Conservation (phyloP, 192 early-diverging fungal species). For the Glomus cerebriforme region DNA sequence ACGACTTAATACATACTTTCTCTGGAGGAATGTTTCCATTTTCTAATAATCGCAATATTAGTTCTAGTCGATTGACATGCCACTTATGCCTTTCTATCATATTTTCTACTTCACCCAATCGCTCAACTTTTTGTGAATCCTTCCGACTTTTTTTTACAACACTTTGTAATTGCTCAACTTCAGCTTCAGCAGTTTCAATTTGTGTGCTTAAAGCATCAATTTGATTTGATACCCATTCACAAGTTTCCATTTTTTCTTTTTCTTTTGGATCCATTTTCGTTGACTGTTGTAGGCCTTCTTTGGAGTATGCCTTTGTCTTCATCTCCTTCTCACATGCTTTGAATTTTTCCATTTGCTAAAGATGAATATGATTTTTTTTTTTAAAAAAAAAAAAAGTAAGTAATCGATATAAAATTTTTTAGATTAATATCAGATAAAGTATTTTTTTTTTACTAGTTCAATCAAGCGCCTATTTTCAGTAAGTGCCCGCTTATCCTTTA, state of each 20-base stretch:
- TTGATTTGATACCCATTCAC: slow-evolving; percentile 80
- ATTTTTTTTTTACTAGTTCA: slow-evolving; percentile 62
- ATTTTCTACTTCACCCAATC: slow-evolving; percentile 69
- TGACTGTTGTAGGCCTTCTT: slow-evolving; percentile 84
- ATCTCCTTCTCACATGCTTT: slow-evolving; percentile 98
- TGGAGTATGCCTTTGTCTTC: slow-evolving; percentile 98
- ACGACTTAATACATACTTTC: slow-evolving; percentile 56
- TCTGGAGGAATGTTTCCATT: slow-evolving; percentile 89
- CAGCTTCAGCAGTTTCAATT: slow-evolving; percentile 91
- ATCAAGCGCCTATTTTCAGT: slow-evolving; percentile 92
- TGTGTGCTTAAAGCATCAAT: slow-evolving; percentile 86
- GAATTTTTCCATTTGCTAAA: slow-evolving; percentile 97
- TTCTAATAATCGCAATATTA: slow-evolving; percentile 89
- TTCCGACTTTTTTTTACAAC: slow-evolving; percentile 77
- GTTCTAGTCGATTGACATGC: slow-evolving; percentile 89
- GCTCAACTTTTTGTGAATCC: slow-evolving; percentile 76
- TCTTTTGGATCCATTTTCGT: slow-evolving; percentile 92
- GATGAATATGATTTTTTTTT: not conserved
- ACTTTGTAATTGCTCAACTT: slow-evolving; percentile 73
- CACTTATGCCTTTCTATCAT: slow-evolving; percentile 87
- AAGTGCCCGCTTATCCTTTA: slow-evolving; percentile 94
- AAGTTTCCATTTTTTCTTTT: slow-evolving; percentile 84
- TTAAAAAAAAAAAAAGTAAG: not conserved
- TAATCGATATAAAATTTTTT: not conserved
- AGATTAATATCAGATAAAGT: not conserved